Base-by-base conservation (phyloP, 768 basidiomycete genomes). In the Boletus insuetus region DNA sequence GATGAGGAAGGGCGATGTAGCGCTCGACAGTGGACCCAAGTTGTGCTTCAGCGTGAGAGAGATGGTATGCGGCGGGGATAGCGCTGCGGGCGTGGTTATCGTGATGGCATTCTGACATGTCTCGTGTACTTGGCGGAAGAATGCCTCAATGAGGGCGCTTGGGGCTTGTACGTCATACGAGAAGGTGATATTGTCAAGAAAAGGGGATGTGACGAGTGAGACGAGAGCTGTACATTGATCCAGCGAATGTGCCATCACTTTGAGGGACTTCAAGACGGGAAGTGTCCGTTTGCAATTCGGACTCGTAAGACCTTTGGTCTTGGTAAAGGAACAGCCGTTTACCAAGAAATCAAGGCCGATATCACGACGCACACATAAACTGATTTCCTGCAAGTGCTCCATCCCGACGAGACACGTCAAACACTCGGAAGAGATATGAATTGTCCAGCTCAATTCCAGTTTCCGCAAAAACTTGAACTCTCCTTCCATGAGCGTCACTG, bases 11-110 rank as follows among this genome's bases (percentile, higher is more conserved):
- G 69, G 69, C 0, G 53, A 29, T 1, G 53, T 24, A 9, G 63
- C 48, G 42, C 59, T 69, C n/a, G 64, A 60, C 37, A 49, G 51
- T 5, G 56, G 53, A 34, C 62, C 55, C 2, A 69, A 56, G 40
- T 60, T 67, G 40, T 72, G 69, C 42, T 68, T 69, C 13, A 72
- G 54, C 20, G 60, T 59, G 51, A 70, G 55, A 19, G 71, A 67
- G 53, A 58, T 53, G n/a, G 34, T 39, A 11, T 29, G 51, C 12
- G 50, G 41, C 8, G 55, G 47, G 16, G 40, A 48, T 31, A 37
- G 19, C 24, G 35, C 22, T 24, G 56, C 44, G 38, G 43, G 29
- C 12, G 14, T 35, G 29, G 53, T 26, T 8, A 20, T 19, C 9
- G 34, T 22, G 22, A 26, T 35, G 5, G 44, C 3, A 35, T 52